phyloP scores from a whole-genome alignment of 768 basidiomycete genomes.

The Suillus hirtellus region DNA sequence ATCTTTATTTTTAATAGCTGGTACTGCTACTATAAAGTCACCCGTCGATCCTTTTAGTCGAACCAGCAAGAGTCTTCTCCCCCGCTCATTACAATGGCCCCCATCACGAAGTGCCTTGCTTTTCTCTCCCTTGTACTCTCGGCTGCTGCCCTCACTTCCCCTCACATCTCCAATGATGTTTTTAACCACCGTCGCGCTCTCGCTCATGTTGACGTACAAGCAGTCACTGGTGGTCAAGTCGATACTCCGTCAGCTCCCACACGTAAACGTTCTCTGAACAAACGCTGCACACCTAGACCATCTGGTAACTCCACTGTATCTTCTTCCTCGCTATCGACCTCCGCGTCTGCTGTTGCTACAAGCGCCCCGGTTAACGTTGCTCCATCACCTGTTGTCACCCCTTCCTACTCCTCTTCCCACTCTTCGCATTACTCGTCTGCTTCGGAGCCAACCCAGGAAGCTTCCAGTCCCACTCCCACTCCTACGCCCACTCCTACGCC shows the following conservation, averaged over 20 bases:
- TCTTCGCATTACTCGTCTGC: slow-evolving; percentile 4
- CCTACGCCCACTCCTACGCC: background rate
- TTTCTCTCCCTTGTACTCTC: slow-evolving; percentile 45
- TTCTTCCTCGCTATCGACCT: background rate
- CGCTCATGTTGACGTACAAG: background rate
- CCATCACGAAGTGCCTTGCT: slow-evolving; percentile 44
- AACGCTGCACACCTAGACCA: slow-evolving; percentile 24
- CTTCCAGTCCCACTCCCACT: slow-evolving; percentile 8
- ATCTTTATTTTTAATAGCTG: slow-evolving; percentile 7
- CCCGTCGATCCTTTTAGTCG: slow-evolving; percentile 19
- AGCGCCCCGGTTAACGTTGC: slow-evolving; percentile 25
- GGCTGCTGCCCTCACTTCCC: slow-evolving; percentile 35
- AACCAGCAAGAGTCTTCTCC: slow-evolving; percentile 17
- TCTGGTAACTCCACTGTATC: slow-evolving; percentile 18
- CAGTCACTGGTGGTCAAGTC: slow-evolving; percentile 2
- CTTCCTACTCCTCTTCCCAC: background rate
- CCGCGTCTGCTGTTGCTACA: slow-evolving; percentile 3
- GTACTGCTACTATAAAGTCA: slow-evolving; percentile 16
- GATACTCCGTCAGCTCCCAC: background rate
- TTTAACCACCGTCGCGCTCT: slow-evolving; percentile 24
- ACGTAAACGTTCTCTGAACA: slow-evolving; percentile 31
- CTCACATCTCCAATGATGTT: slow-evolving; percentile 35
- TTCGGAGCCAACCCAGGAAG: slow-evolving; percentile 5
- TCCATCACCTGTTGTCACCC: slow-evolving; percentile 7
- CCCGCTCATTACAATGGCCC: slow-evolving; percentile 25